These are phyloP conservation scores for Pholiota microspora DNA, from an alignment of 768 basidiomycete species.

Conservation along the genomic window DNA sequence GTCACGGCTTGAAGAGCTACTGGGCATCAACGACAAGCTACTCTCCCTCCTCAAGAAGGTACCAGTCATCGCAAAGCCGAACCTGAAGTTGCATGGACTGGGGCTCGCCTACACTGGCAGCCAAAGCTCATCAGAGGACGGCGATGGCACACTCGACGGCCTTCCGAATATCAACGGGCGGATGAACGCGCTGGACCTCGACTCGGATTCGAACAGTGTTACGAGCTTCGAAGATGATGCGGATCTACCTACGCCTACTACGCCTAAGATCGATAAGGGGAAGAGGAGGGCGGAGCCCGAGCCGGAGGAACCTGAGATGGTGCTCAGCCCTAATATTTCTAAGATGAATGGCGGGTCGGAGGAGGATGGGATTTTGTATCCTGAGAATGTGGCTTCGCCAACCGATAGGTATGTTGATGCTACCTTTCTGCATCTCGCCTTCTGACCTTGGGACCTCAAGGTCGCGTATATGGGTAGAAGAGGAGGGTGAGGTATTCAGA, in stretches of 20 bases:
- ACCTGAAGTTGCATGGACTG: conserved; percentile 42
- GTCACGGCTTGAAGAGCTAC: conserved; percentile 60
- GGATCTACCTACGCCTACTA: conserved; percentile 40
- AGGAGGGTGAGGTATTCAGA: conserved; percentile 96
- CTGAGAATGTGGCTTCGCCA: conserved; percentile 34
- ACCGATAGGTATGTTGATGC: conserved; percentile 46
- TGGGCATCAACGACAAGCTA: conserved; percentile 72
- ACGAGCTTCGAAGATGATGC: conserved; percentile 24
- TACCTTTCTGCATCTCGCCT: background rate
- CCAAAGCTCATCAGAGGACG: conserved; percentile 12
- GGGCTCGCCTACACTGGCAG: conserved; percentile 36
- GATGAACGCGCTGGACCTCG: conserved; percentile 10
- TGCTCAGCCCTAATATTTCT: conserved; percentile 64
- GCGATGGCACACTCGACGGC: conserved; percentile 22
- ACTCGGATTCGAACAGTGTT: conserved; percentile 17
- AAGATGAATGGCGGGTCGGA: conserved; percentile 49
- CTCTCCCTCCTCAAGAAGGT: conserved; percentile 52
- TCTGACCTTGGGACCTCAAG: conserved; percentile 42
- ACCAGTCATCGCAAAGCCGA: conserved; percentile 34
- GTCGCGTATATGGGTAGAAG: conserved; percentile 81
- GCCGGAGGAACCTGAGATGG: conserved; percentile 65
- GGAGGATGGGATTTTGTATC: conserved; percentile 31
- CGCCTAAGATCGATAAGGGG: conserved; percentile 75
- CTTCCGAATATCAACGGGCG: conserved; percentile 25
- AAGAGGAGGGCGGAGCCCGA: conserved; percentile 71